These are phyloP conservation scores for Zygoascus tannicola DNA, from an alignment of 805 yeast genomes.

Conservation along the genomic window DNA sequence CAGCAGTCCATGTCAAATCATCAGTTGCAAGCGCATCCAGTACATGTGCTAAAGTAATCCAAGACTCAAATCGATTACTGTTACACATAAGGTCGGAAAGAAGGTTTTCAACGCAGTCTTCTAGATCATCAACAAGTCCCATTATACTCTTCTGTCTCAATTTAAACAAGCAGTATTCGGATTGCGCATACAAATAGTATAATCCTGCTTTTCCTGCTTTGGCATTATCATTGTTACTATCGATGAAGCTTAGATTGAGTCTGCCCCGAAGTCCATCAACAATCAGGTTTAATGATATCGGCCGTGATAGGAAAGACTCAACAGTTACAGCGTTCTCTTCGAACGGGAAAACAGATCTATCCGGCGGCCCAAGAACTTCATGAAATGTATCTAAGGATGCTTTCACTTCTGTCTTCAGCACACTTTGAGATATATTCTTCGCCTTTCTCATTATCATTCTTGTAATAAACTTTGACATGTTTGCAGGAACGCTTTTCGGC, in stretches of 20 bases:
- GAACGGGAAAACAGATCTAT: slow-evolving; percentile 13
- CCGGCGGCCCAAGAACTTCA: slow-evolving; percentile 62
- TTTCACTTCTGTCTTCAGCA: slow-evolving; percentile 64
- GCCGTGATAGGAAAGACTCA: slow-evolving; percentile 34
- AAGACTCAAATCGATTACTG: slow-evolving; percentile 65
- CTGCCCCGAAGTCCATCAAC: slow-evolving; percentile 18
- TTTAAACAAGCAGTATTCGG: slow-evolving; percentile 59
- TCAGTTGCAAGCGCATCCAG: slow-evolving; percentile 76
- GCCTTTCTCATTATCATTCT: slow-evolving; percentile 42
- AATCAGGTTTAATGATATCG: slow-evolving; percentile 16
- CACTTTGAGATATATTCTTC: slow-evolving; percentile 48
- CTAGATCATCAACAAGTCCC: slow-evolving; percentile 73
- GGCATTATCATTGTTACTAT: slow-evolving; percentile 22
- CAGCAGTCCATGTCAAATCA: slow-evolving; percentile 87
- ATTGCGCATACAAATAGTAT: slow-evolving; percentile 59
- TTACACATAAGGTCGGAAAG: slow-evolving; percentile 59
- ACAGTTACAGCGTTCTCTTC: slow-evolving; percentile 36
- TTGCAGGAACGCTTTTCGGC: slow-evolving; percentile 32
- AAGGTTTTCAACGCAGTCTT: slow-evolving; percentile 57
- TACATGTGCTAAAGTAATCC: slow-evolving; percentile 78
- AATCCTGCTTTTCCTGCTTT: slow-evolving; percentile 45
- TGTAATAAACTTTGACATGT: slow-evolving; percentile 40
- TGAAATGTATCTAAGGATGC: slow-evolving; percentile 59
- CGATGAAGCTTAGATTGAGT: slow-evolving; percentile 13
- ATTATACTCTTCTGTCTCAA: slow-evolving; percentile 68